Evolutionary conservation across 352 stramenopile species (phyloP).

Genomic region (Phytophthora pistaciae): DNA sequence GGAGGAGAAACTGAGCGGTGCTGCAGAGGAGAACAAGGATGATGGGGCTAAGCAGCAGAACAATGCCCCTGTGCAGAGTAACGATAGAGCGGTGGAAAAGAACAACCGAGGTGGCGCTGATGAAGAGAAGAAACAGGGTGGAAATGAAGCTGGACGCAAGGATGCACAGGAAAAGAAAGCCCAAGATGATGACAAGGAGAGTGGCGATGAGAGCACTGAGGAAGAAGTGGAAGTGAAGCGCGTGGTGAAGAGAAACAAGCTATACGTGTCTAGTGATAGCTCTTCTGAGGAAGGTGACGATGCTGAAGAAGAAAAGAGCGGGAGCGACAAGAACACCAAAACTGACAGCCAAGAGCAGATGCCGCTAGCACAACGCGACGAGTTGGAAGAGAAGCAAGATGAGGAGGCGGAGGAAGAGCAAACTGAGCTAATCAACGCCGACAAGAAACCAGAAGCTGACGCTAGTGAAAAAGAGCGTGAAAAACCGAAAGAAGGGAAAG

Average conservation of each 20-base stretch:
- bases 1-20: no score
- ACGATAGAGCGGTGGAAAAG: not conserved
- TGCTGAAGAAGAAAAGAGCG: slow-evolving; percentile 3
- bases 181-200: slow-evolving; percentile 5
- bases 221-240: slow-evolving; percentile 14
- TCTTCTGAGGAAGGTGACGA: slow-evolving; percentile 16
- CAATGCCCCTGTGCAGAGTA: not conserved
- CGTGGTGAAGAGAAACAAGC: slow-evolving; percentile 13
- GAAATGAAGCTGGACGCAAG: not conserved
- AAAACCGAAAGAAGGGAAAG: not conserved
- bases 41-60: not conserved
- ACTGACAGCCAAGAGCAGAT: slow-evolving; percentile 23
- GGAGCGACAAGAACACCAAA: slow-evolving; percentile 6
- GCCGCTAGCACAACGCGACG: slow-evolving; percentile 26
- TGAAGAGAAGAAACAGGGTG: not conserved
- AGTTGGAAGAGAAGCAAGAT: not conserved
- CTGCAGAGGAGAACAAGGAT: not conserved
- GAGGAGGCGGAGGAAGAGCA: slow-evolving; percentile 14
- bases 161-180: slow-evolving; percentile 3
- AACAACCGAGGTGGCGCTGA: slow-evolving; percentile 4
- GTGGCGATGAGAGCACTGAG: slow-evolving; percentile 17
- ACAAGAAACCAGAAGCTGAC: not conserved
- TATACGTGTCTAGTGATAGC: slow-evolving; percentile 16
- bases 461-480: not conserved
- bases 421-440: not conserved